phyloP scores from a whole-genome alignment of 208 protist genomes.

The Endotrypanum monterogeii region DNA sequence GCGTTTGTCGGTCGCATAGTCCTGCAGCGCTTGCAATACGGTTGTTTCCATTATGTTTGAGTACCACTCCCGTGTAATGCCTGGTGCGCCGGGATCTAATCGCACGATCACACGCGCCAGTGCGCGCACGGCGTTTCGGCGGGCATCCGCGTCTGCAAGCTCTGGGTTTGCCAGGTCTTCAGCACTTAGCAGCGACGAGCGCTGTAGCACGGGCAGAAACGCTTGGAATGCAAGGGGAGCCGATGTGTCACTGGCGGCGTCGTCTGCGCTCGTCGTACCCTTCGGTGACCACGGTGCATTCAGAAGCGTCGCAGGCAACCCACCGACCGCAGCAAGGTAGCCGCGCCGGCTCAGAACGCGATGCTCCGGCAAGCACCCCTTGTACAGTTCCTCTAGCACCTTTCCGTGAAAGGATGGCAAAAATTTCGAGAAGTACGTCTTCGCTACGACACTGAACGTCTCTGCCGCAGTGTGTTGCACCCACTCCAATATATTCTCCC shows the following conservation, averaged over 20 bases:
- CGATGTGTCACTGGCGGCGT: background rate
- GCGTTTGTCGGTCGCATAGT: constrained; percentile 95
- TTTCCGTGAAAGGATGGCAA: constrained; percentile 77
- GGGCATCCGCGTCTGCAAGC: constrained; percentile 87
- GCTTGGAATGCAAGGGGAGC: constrained; percentile 15
- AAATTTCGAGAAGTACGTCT: constrained; percentile 67
- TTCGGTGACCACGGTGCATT: constrained; percentile 25
- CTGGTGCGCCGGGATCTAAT: constrained; percentile 25
- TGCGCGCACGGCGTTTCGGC: constrained; percentile 88
- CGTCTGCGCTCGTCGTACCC: constrained; percentile 8
- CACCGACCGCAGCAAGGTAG: constrained; percentile 81
- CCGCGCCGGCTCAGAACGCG: constrained; percentile 82
- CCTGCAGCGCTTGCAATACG: constrained; percentile 71
- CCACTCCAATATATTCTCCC: constrained; percentile 89
- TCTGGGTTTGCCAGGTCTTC: constrained; percentile 44
- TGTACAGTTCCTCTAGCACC: constrained; percentile 65
- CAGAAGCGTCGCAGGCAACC: constrained; percentile 59
- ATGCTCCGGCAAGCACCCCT: constrained; percentile 28
- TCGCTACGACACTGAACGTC: constrained; percentile 65
- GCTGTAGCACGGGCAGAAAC: constrained; percentile 22
- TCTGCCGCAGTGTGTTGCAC: constrained; percentile 69
- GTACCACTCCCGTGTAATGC: constrained; percentile 35
- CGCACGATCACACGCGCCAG: constrained; percentile 45
- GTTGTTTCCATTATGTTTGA: constrained; percentile 40
- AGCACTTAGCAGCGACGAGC: constrained; percentile 22